Conservation (phyloP, 306 rosid species). For the Malus domestica region DNA sequence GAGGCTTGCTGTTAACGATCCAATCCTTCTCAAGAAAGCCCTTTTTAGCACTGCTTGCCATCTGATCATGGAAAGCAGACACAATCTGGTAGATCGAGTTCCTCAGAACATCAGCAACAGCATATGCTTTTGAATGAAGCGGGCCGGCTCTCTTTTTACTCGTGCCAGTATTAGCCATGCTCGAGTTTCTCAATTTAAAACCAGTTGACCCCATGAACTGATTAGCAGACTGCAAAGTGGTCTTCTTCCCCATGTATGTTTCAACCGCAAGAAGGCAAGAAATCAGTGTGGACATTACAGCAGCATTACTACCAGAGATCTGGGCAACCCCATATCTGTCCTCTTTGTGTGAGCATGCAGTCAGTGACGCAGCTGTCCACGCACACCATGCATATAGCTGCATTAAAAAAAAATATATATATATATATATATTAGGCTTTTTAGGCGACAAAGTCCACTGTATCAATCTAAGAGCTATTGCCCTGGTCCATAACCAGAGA, state of each 20-base stretch:
- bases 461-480: background rate
- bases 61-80: slow-evolving; percentile 72
- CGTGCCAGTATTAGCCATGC: slow-evolving; percentile 41
- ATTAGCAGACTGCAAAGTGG: slow-evolving; percentile 49
- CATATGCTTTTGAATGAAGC: slow-evolving; percentile 67
- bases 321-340: slow-evolving; percentile 85
- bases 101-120: slow-evolving; percentile 71
- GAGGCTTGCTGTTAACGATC: slow-evolving; percentile 45
- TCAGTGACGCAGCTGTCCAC: slow-evolving; percentile 57
- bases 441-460: background rate
- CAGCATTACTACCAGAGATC: slow-evolving; percentile 81
- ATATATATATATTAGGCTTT: background rate
- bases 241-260: slow-evolving; percentile 84
- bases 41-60: slow-evolving; percentile 66
- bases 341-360: slow-evolving; percentile 64
- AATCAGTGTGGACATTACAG: slow-evolving; percentile 60
- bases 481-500: background rate
- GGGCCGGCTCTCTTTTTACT: slow-evolving; percentile 61
- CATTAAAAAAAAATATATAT: background rate
- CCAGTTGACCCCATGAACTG: slow-evolving; percentile 65
- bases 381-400: slow-evolving; percentile 88
- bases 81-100: slow-evolving; percentile 72
- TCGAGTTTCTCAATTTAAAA: slow-evolving; percentile 71
- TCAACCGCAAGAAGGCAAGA: slow-evolving; percentile 92
- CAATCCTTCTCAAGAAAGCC: slow-evolving; percentile 84